Conservation (phyloP, 805 yeast species). For the Starmerella potacharoeniae region DNA sequence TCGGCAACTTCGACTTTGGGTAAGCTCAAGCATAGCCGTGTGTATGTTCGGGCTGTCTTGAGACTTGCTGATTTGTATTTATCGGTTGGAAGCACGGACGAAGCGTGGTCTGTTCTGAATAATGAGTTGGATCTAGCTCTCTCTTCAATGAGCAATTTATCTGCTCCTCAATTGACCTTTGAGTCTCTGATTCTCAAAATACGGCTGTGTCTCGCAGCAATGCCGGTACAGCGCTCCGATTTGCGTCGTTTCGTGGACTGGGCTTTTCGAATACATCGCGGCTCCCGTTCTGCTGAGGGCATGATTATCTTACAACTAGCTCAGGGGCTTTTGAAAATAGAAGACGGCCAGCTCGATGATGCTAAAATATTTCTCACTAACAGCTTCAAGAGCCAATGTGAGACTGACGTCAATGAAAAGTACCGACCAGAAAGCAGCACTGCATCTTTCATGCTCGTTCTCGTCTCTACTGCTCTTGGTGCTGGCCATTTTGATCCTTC, state of each 20-base stretch:
- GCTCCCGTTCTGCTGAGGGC: not conserved
- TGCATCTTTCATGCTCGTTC: not conserved
- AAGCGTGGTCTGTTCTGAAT: not conserved
- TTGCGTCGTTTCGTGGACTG: not conserved
- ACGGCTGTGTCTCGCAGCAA: not conserved
- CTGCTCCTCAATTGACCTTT: not conserved
- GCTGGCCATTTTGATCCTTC: not conserved
- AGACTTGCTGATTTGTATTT: not conserved
- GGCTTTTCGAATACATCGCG: not conserved
- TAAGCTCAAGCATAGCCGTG: not conserved
- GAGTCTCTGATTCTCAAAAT: not conserved
- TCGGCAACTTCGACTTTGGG: not conserved
- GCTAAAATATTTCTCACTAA: not conserved
- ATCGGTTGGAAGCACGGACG: not conserved
- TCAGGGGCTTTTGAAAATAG: not conserved
- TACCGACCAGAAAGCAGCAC: not conserved
- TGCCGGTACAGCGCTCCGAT: not conserved
- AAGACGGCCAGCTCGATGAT: not conserved
- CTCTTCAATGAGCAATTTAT: not conserved
- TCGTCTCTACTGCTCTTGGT: not conserved
- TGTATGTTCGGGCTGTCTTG: not conserved
- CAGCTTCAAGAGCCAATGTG: conserved; percentile 3
- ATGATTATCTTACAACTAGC: not conserved
- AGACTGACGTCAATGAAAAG: not conserved
- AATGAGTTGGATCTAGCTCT: not conserved